Evolutionary conservation across 192 early-diverging fungal genomes (phyloP).

Genomic region (Entrophospora sp.): DNA sequence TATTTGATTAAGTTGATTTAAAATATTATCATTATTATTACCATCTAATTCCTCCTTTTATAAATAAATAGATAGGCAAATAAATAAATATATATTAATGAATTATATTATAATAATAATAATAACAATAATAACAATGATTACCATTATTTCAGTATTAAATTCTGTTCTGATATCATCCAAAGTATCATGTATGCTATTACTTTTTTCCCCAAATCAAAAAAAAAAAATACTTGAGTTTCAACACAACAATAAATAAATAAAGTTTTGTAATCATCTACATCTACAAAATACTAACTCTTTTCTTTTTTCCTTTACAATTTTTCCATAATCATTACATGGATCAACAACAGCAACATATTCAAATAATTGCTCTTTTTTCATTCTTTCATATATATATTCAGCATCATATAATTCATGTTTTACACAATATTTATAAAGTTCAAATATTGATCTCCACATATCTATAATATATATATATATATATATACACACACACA

Average conservation of each 20-base stretch:
- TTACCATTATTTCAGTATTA: not conserved
- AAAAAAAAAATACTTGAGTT: no score
- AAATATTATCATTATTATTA: not conserved
- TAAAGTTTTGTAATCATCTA: no score
- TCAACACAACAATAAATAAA: no score
- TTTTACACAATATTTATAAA: slow-evolving; percentile 39
- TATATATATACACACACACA: not conserved
- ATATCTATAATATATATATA: slow-evolving; percentile 17
- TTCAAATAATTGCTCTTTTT: slow-evolving; percentile 35
- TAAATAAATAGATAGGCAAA: no score
- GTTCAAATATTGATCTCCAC: slow-evolving; percentile 31
- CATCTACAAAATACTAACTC: not conserved
- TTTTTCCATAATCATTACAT: slow-evolving; percentile 5
- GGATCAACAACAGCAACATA: slow-evolving; percentile 28
- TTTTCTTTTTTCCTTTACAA: not conserved
- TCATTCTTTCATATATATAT: slow-evolving; percentile 37
- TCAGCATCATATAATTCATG: slow-evolving; percentile 34
- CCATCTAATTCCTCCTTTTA: not conserved
- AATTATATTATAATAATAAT: not conserved
- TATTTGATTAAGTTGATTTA: not conserved
- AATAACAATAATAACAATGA: no score
- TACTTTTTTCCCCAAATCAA: no score
- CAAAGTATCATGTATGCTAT: no score
- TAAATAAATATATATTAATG: not conserved
- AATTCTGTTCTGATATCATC: no score